These are phyloP conservation scores for Jaenimonas drosophilae DNA, from an alignment of 208 protist genomes.

Conservation along the genomic window DNA sequence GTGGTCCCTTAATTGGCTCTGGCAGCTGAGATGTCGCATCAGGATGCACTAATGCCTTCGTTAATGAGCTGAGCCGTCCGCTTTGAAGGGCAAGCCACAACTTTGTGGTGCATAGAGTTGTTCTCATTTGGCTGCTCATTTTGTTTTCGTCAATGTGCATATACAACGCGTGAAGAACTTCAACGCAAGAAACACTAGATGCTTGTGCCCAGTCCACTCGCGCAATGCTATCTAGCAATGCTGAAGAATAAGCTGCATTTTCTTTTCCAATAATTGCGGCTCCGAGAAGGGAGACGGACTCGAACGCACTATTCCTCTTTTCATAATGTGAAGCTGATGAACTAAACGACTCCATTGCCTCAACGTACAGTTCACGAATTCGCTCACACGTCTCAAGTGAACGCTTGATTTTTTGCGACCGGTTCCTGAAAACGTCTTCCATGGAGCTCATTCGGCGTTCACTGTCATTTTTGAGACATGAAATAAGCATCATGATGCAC, in stretches of 20 bases:
- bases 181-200: constrained; percentile 30
- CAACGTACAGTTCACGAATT: constrained; percentile 36
- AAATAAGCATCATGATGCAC: constrained; percentile 14
- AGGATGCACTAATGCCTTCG: constrained; percentile 19
- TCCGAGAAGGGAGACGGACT: constrained; percentile 27
- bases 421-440: constrained; percentile 19
- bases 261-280: constrained; percentile 11
- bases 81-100: constrained; percentile 49
- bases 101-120: constrained; percentile 22
- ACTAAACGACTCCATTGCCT: constrained; percentile 31
- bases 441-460: constrained; percentile 13
- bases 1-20: not conserved
- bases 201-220: constrained; percentile 27
- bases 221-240: constrained; percentile 31
- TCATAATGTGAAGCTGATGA: constrained; percentile 16
- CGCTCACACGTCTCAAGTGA: constrained; percentile 29
- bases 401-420: constrained; percentile 14
- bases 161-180: constrained; percentile 44
- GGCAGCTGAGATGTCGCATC: not conserved
- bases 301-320: constrained; percentile 12
- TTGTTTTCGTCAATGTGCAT: constrained; percentile 10
- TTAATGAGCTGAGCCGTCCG: constrained; percentile 34
- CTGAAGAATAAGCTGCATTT: constrained; percentile 17
- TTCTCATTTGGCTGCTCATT: constrained; percentile 9
- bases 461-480: constrained; percentile 12